Conservation (phyloP, 2,329 filamentous ascomycete species). For the Phyllosticta capitalensis region DNA sequence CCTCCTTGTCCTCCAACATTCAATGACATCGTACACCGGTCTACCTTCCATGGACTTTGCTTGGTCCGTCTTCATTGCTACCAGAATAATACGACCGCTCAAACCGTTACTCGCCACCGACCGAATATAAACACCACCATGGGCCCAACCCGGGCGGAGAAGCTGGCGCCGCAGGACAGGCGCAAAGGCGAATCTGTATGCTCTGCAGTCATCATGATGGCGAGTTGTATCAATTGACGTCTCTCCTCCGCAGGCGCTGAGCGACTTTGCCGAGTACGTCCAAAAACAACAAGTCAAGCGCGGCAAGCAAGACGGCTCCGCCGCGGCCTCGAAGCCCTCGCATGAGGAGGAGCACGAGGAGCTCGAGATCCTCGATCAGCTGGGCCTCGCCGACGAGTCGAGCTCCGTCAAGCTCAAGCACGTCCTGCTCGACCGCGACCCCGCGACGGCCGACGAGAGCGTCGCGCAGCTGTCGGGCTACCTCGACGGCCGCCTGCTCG, state of each 20-base stretch:
- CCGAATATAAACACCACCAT: conserved; percentile 15
- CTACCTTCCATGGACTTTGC: conserved; percentile 11
- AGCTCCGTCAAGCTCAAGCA: conserved; percentile 61
- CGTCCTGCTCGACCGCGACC: conserved; percentile 52
- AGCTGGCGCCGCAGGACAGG: conserved; percentile 64
- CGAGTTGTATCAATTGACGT: background rate
- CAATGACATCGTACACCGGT: conserved; percentile 6
- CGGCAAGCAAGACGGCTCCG: conserved; percentile 22
- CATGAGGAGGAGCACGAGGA: conserved; percentile 66
- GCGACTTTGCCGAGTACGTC: conserved; percentile 96
- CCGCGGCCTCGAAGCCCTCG: conserved; percentile 10
- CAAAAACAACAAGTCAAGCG: conserved; percentile 81
- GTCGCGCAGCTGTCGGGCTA: conserved; percentile 55
- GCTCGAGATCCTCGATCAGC: conserved; percentile 76
- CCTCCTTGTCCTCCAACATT: background rate
- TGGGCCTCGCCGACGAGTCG: conserved; percentile 61
- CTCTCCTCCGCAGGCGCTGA: conserved; percentile 54
- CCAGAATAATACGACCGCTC: conserved; percentile 8
- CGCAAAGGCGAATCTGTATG: conserved; percentile 78
- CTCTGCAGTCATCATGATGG: too few species aligned
- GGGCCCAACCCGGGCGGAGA: conserved; percentile 33
- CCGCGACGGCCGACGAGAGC: conserved; percentile 46
- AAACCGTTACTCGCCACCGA: background rate
- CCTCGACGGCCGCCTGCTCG: conserved; percentile 59
- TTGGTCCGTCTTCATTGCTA: conserved; percentile 10